Evolutionary conservation across 2,329 filamentous ascomycete species (phyloP).

Genomic region (Arthrocladium fulminans): DNA sequence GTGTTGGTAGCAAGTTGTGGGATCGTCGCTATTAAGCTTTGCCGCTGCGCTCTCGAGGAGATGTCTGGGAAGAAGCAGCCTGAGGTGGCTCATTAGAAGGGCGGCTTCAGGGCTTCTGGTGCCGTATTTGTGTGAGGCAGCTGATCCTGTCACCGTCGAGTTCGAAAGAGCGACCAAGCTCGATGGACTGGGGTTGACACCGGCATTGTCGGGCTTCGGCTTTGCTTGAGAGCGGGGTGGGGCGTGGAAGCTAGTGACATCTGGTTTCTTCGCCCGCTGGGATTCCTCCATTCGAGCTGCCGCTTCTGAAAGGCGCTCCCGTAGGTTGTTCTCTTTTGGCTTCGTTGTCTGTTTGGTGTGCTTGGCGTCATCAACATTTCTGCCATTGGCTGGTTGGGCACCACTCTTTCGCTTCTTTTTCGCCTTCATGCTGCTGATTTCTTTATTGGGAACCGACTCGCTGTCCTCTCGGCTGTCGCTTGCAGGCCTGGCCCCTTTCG

Average conservation of each 20-base stretch:
- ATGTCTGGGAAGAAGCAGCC: background rate
- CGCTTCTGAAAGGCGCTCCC: no score
- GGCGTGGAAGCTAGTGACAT: no score
- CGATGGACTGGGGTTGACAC: no score
- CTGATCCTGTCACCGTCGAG: no score
- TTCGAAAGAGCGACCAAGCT: no score
- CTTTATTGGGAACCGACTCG: background rate
- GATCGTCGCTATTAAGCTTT: background rate
- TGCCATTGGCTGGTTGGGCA: background rate
- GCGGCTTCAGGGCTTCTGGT: background rate
- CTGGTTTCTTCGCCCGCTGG: no score
- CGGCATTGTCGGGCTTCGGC: no score
- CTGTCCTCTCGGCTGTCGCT: background rate
- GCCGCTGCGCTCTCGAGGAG: background rate
- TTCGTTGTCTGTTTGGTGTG: slow-evolving; percentile 4
- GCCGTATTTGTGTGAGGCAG: background rate
- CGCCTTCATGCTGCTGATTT: slow-evolving; percentile 9
- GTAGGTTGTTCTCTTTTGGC: no score
- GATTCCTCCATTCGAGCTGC: no score
- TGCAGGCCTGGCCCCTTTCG: slow-evolving; percentile 8
- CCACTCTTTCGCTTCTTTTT: slow-evolving; percentile 3
- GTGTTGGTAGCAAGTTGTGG: background rate
- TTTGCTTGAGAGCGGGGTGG: no score
- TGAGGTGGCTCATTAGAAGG: background rate
- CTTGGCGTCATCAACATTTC: background rate